Evolutionary conservation across 176 grass and related monocot genomes (phyloP).

Genomic region (Phragmites australis): DNA sequence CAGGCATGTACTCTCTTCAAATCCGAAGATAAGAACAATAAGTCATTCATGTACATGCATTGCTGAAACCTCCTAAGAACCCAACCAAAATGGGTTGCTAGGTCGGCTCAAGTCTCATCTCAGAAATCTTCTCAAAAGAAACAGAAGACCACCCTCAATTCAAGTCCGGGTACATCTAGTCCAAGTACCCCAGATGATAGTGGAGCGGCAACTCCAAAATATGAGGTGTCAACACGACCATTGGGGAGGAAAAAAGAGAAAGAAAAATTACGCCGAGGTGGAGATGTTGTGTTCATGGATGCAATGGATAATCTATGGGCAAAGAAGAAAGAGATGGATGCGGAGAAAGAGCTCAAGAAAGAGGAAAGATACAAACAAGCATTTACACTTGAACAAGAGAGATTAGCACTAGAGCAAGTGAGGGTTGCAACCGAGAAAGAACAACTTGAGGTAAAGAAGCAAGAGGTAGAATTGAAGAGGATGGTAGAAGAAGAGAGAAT

Average conservation of each 20-base stretch:
- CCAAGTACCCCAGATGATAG: background rate
- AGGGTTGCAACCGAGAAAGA: slow-evolving; percentile 19
- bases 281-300: background rate
- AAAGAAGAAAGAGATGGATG: background rate
- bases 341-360: background rate
- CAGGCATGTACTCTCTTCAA: slow-evolving; percentile 18
- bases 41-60: background rate
- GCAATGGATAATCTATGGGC: background rate
- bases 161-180: background rate
- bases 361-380: background rate
- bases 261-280: background rate
- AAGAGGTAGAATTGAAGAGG: slow-evolving; percentile 24
- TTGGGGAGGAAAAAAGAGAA: background rate
- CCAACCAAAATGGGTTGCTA: slow-evolving; percentile 29
- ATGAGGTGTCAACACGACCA: background rate
- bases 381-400: background rate
- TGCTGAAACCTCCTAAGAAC: slow-evolving; percentile 13
- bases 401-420: background rate
- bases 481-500: slow-evolving; percentile 31
- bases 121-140: background rate
- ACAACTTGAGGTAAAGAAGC: background rate
- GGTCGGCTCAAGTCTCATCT: background rate
- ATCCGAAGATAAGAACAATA: background rate
- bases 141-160: background rate
- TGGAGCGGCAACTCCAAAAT: background rate